A percentile compares a stretch with the other conserved stretches of the same genome.
These are phyloP conservation scores for Pogostemon cablin DNA, from an alignment of 257 asterid species.

Conservation along the genomic window DNA sequence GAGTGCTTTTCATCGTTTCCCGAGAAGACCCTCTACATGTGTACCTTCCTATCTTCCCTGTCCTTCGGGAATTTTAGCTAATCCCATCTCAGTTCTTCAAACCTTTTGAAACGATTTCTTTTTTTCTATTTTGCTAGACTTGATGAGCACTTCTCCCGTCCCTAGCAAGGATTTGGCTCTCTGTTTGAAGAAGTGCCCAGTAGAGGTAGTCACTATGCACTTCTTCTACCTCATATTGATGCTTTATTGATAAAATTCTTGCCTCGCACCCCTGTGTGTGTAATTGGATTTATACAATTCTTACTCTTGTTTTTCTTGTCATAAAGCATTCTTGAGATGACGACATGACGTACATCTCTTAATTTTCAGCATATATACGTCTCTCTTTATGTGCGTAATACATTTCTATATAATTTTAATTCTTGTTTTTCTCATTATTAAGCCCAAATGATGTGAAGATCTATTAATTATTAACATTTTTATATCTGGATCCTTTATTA, in stretches of 20 bases:
- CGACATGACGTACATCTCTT: too few relatives aligned
- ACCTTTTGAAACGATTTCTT: slow-evolving; percentile 23
- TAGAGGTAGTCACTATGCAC: slow-evolving; percentile 65
- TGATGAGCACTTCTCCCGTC: slow-evolving; percentile 91
- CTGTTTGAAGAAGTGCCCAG: slow-evolving; percentile 88
- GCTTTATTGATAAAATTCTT: too few relatives aligned
- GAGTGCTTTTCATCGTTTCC: slow-evolving; percentile 98
- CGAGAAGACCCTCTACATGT: slow-evolving; percentile 99
- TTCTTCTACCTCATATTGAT: slow-evolving; percentile 7
- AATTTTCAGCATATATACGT: too few relatives aligned
- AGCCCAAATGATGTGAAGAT: not conserved
- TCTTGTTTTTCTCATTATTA: not conserved
- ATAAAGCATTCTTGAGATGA: too few relatives aligned
- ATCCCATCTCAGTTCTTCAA: slow-evolving; percentile 13
- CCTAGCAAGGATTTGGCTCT: slow-evolving; percentile 82
- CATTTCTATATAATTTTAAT: not conserved
- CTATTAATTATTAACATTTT: not conserved
- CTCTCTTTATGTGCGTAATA: not conserved
- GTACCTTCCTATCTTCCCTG: slow-evolving; percentile 29
- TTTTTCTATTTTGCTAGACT: slow-evolving; percentile 70
- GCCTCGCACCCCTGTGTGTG: too few relatives aligned
- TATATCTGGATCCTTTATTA: slow-evolving; percentile 25
- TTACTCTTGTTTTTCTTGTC: too few relatives aligned
- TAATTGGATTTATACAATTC: too few relatives aligned
- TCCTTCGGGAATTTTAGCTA: slow-evolving; percentile 23